Evolutionary conservation across 768 basidiomycete genomes (phyloP).

Genomic region (Hericium alpestre): DNA sequence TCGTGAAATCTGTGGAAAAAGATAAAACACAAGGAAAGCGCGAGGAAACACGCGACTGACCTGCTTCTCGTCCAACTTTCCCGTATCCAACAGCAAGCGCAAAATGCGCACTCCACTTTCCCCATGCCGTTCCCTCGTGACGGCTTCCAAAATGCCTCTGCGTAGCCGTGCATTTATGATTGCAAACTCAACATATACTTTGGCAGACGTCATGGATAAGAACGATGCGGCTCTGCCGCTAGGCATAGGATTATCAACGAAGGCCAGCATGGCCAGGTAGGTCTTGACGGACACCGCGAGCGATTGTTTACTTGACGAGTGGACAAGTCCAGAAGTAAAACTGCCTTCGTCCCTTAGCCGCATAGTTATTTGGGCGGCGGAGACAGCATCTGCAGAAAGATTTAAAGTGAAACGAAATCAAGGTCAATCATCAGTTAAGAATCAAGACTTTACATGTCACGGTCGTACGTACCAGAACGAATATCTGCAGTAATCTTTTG

Average conservation of each 20-base stretch:
- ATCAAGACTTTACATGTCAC: not conserved
- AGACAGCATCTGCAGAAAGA: conserved; percentile 47
- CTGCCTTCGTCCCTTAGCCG: conserved; percentile 53
- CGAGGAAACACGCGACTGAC: conserved; percentile 30
- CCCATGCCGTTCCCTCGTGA: conserved; percentile 76
- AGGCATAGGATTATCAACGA: conserved; percentile 73
- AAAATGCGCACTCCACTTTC: conserved; percentile 75
- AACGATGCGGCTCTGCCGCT: conserved; percentile 62
- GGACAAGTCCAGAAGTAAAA: conserved; percentile 53
- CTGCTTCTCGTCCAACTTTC: conserved; percentile 93
- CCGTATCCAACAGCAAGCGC: conserved; percentile 64
- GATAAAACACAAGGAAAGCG: conserved; percentile 1
- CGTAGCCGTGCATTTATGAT: conserved; percentile 57
- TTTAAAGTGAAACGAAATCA: not conserved
- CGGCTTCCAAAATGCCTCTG: conserved; percentile 61
- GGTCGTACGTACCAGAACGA: conserved; percentile 42
- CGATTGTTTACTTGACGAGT: conserved; percentile 42
- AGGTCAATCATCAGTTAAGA: not conserved
- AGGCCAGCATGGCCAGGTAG: conserved; percentile 71
- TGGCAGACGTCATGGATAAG: conserved; percentile 48
- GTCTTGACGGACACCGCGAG: conserved; percentile 56
- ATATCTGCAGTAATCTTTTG: conserved; percentile 52
- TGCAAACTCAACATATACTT: conserved; percentile 75
- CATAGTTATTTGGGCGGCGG: conserved; percentile 52
- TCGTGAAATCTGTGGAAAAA: conserved; percentile 64